phyloP scores from a whole-genome alignment of 352 stramenopile species.

The Phytophthora sp. region DNA sequence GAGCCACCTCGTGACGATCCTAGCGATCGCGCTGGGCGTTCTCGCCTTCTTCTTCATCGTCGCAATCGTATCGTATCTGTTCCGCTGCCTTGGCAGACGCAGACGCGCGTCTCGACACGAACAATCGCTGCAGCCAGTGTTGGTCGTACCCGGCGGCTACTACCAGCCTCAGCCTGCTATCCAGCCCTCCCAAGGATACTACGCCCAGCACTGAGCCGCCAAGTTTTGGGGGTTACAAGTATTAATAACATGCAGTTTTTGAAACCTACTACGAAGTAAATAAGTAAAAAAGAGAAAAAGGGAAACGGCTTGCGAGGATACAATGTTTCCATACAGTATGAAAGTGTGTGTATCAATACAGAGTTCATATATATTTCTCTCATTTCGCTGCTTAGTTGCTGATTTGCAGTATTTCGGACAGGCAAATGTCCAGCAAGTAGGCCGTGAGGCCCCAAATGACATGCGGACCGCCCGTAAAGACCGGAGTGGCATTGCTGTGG shows the following conservation, averaged over 20 bases:
- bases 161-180: constrained; percentile 36
- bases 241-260: constrained; percentile 31
- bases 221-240: not conserved
- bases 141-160: constrained; percentile 42
- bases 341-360: constrained; percentile 33
- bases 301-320: no score
- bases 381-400: constrained; percentile 20
- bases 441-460: constrained; percentile 97
- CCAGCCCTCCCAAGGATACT: constrained; percentile 42
- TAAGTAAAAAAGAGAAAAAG: no score
- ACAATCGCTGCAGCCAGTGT: constrained; percentile 37
- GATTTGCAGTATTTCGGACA: constrained; percentile 71
- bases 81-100: constrained; percentile 35
- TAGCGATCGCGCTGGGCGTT: constrained; percentile 44
- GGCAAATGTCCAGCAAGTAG: constrained; percentile 94
- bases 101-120: constrained; percentile 29
- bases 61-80: constrained; percentile 36
- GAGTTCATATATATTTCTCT: constrained; percentile 30
- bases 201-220: constrained; percentile 28
- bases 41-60: constrained; percentile 50
- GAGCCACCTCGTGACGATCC: constrained; percentile 40
- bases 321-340: no score
- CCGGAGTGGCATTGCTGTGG: constrained; percentile 81
- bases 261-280: no score
- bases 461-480: constrained; percentile 95